These are phyloP conservation scores for Hawksworthiomyces lignivorus DNA, from an alignment of 2,329 filamentous ascomycete genomes.

Conservation along the genomic window DNA sequence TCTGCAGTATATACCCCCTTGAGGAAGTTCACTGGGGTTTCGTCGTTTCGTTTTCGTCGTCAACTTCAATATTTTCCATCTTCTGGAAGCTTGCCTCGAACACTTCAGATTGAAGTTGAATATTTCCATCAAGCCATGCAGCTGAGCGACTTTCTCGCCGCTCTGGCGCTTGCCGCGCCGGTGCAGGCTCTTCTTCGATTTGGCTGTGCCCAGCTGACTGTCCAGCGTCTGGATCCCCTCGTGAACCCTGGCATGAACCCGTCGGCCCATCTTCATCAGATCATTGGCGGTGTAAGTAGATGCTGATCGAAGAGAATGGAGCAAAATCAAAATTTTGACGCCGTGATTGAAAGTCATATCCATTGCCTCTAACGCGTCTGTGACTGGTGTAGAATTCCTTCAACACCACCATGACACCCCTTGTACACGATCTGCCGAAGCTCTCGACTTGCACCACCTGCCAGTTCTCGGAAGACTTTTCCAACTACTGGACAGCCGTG, in stretches of 20 bases:
- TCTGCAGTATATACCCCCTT: too few relatives aligned
- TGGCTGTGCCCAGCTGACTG: constrained; percentile 44
- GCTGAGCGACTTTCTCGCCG: constrained; percentile 13
- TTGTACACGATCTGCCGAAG: constrained; percentile 21
- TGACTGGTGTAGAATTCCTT: constrained; percentile 37
- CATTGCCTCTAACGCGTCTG: too few relatives aligned
- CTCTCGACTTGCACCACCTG: constrained; percentile 38
- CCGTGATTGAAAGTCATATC: too few relatives aligned
- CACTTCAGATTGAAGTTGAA: too few relatives aligned
- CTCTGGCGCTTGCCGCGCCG: constrained; percentile 22
- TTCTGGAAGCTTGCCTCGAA: too few relatives aligned
- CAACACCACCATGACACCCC: constrained; percentile 31
- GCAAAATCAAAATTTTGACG: too few relatives aligned
- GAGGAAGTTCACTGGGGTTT: too few relatives aligned
- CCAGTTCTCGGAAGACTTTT: constrained; percentile 29
- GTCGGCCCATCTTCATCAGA: constrained; percentile 50
- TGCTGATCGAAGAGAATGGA: too few relatives aligned
- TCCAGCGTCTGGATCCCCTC: constrained; percentile 34
- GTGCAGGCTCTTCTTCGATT: constrained; percentile 25
- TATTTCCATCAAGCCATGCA: too few relatives aligned
- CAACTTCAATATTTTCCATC: too few relatives aligned
- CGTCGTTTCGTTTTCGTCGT: too few relatives aligned
- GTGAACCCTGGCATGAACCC: constrained; percentile 40
- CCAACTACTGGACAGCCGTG: constrained; percentile 31
- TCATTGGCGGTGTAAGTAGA: constrained; percentile 41